Evolutionary conservation across 2,329 filamentous ascomycete species (phyloP), one percentile per base, ranked within the genome.

Genomic region (Harringtonia lauricola): DNA sequence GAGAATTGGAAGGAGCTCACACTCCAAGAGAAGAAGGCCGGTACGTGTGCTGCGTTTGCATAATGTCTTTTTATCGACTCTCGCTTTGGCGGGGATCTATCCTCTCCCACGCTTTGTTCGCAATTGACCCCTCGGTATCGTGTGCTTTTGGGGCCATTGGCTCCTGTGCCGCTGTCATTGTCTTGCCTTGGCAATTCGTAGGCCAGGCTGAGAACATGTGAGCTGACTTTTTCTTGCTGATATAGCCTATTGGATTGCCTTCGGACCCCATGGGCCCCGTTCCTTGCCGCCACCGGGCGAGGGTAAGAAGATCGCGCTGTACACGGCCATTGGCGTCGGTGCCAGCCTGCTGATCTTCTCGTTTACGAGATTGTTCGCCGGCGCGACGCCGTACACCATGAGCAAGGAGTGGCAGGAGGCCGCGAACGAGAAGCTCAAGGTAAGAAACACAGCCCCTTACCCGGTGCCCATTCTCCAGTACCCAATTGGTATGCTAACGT

Each of bases 171-270:
- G n/a, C n/a, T n/a, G n/a, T n/a, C n/a, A 10, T 26, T 10, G 24
- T 26, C 24, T 26, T 26, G 10, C 24, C 31, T 34, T 26, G n/a
- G n/a, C n/a, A n/a, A n/a, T n/a, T n/a, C n/a, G n/a, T n/a, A n/a
- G n/a, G n/a, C n/a, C n/a, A n/a, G n/a, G n/a, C n/a, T n/a, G n/a
- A n/a, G n/a, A n/a, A n/a, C n/a, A n/a, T n/a, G n/a, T n/a, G n/a
- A n/a, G n/a, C n/a, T n/a, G n/a, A 10, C 9, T 33, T 24, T 22
- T 17, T 18, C 17, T 8, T 36, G 12, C 10, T 22, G 15, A 10
- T 57, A 65, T 64, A 98, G 92, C 92, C 53, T 98, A 96, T 80
- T 98, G 86, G 83, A 95, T 98, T 61, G 89, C 92, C 54, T 98
- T 98, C 63, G 92, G 92, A 54, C 82, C 89, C 60, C 92, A 98